Base-by-base conservation (phyloP, 169 alveolate genomes). In the Plasmodium vinckei region DNA sequence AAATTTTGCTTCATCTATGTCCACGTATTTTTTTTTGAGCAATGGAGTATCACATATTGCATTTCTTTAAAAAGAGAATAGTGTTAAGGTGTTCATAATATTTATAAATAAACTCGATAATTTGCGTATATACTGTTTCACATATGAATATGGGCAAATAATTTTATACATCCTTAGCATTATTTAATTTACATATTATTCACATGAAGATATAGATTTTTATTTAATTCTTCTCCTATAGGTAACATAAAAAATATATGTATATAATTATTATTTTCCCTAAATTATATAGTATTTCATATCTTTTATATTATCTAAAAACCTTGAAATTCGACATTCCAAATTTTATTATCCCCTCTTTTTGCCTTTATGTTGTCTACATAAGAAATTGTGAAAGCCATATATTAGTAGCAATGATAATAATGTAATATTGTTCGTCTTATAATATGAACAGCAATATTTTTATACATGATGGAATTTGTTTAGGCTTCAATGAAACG, bases 251-350 rank as follows among this genome's bases (percentile, higher is more conserved):
- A 47, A 23, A 25, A 59, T 59, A 21, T 5, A 72, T 42, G 19
- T 27, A 57, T 27, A 51, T 9, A 17, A 46, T 7, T 47, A 68
- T 49, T 13, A 6, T 49, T 17, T 17, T 60, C 54, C 23, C 7
- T 67, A 67, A 44, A 39, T 70, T 33, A 39, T 64, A 13, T 33
- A 47, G 9, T 46, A 47, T 69, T 25, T 61, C 44, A 27, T 1
- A 51, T 47, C 23, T 21, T 59, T 53, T 51, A n/a, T 57, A 10
- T 9, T 72, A 9, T 47, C 46, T 46, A 77, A 51, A 69, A 70
- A 86, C 91, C 91, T 86, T 68, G 59, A 86, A 86, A 68, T 63
- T 86, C 77, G 15, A 86, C 60, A 59, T 60, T 59, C 91, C 91
- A 86, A 53, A 61, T 86, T 17, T 70, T 47, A 46, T 86, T 73